Conservation (phyloP, 2,329 filamentous ascomycete species). For the Blastomyces gilchristii region DNA sequence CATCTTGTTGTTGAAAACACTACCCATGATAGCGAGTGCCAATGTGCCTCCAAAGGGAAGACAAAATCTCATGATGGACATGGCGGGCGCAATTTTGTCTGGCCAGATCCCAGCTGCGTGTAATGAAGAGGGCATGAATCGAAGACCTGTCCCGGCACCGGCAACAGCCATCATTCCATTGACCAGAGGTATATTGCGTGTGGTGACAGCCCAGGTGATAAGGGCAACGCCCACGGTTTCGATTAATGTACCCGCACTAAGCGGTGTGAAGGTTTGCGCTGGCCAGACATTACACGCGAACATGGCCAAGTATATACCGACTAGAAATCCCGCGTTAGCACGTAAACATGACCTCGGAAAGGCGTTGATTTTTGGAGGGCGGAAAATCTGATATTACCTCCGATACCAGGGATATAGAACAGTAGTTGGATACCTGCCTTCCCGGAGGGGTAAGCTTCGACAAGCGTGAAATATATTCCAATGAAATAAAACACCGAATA, state of each 20-base stretch:
- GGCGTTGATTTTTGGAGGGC: neutral
- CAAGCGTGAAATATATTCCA: constrained; percentile 56
- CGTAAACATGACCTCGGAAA: neutral
- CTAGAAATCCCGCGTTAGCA: constrained; percentile 15
- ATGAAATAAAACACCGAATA: constrained; percentile 57
- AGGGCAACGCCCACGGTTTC: constrained; percentile 51
- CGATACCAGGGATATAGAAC: constrained; percentile 55
- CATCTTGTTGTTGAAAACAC: constrained; percentile 56
- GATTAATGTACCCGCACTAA: constrained; percentile 47
- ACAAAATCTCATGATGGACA: constrained; percentile 51
- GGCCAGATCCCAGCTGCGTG: constrained; percentile 56
- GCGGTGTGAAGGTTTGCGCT: constrained; percentile 49
- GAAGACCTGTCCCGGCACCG: constrained; percentile 52
- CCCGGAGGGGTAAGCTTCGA: constrained; percentile 43
- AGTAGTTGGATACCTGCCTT: constrained; percentile 49
- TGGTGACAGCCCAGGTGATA: constrained; percentile 48
- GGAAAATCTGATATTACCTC: constrained; percentile 30
- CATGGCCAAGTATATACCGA: constrained; percentile 49
- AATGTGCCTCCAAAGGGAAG: constrained; percentile 55
- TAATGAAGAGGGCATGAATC: constrained; percentile 55
- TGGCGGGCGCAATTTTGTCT: constrained; percentile 46
- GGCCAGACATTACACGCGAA: constrained; percentile 53
- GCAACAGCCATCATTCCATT: constrained; percentile 58
- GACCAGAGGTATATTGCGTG: constrained; percentile 41
- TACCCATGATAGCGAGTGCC: constrained; percentile 56